Conservation (phyloP, 352 stramenopile genomes). For the Pythium periplocum region DNA sequence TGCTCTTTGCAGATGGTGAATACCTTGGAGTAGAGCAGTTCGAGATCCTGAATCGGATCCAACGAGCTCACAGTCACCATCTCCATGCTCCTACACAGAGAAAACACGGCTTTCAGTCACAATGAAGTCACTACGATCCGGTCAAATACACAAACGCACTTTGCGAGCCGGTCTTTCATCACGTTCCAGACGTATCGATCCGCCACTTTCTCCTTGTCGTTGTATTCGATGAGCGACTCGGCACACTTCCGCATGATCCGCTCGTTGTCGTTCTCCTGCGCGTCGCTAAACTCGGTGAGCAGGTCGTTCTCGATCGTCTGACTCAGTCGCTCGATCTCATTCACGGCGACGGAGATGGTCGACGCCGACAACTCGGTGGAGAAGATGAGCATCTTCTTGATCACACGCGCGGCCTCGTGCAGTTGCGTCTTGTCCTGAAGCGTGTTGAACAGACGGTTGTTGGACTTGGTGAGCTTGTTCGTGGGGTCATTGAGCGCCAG, state of each 20-base stretch:
- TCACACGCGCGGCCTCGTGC: slow-evolving; percentile 55
- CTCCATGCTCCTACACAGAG: background rate
- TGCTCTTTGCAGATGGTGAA: slow-evolving; percentile 58
- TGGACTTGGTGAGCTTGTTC: slow-evolving; percentile 47
- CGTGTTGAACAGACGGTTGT: slow-evolving; percentile 56
- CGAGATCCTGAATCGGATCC: slow-evolving; percentile 62
- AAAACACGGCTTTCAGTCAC: no score
- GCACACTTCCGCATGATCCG: slow-evolving; percentile 52
- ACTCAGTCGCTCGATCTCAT: slow-evolving; percentile 68
- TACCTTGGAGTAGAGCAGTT: slow-evolving; percentile 55
- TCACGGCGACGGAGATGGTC: slow-evolving; percentile 43
- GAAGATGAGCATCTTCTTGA: slow-evolving; percentile 74
- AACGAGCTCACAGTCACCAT: slow-evolving; percentile 18
- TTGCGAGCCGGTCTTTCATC: slow-evolving; percentile 64
- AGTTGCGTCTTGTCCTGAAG: slow-evolving; percentile 66
- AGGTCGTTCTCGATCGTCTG: slow-evolving; percentile 74
- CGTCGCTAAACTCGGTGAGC: slow-evolving; percentile 65
- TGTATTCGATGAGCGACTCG: slow-evolving; percentile 74
- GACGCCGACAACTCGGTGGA: slow-evolving; percentile 64
- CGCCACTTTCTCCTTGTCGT: slow-evolving; percentile 75
- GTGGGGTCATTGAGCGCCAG: slow-evolving; percentile 64
- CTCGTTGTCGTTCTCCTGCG: slow-evolving; percentile 50
- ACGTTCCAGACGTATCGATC: slow-evolving; percentile 85
- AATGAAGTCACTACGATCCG: no score
- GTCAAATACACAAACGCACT: slow-evolving; percentile 14